Evolutionary conservation across 1,284 basidiomycete species (phyloP), one percentile per base, ranked within the genome.

Genomic region (Caloboletus inedulis): DNA sequence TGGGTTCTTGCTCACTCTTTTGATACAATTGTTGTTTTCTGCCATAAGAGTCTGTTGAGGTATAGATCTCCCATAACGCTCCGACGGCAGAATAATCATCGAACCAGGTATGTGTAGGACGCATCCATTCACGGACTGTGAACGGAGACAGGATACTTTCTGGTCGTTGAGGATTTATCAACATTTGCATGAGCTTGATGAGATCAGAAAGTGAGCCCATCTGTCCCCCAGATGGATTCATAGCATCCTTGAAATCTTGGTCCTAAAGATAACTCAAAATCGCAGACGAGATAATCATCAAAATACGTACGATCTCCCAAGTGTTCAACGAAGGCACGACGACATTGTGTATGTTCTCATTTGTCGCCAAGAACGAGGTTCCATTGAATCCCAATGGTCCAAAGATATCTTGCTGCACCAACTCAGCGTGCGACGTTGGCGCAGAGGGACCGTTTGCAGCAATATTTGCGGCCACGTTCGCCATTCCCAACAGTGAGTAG

Each of bases 41-140:
- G 18, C 59, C 73, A 60, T 57, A 69, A 50, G 60, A 69, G 63
- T 69, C 71, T 6, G 14, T 55, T 44, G 55, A 70, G 53, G 54
- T 70, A 68, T 55, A 68, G 54, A 80, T 78, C 61, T 81, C 79
- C 79, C 79, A 80, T 19, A 75, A 69, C 0, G 72, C 69, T 2
- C 79, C 79, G 16, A 76, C 69, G 48, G 74, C 72, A 13, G 76
- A 63, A 37, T 63, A 73, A 43, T 70, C 72, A 48, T 76, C 71
- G 43, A 72, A 73, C 66, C 73, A 77, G 1, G 63, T 57, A 48
- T 77, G 71, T 12, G 73, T 51, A 0, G 75, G 71, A 6, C 69
- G 65, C 41, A 79, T 60, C 78, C 78, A 80, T 54, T 75, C 72
- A 21, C 70, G 61, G 25, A 77, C 49, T 3, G 73, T 69, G 44